Conservation (phyloP, 2,329 filamentous ascomycete genomes). For the Nigrograna mackinnonii region DNA sequence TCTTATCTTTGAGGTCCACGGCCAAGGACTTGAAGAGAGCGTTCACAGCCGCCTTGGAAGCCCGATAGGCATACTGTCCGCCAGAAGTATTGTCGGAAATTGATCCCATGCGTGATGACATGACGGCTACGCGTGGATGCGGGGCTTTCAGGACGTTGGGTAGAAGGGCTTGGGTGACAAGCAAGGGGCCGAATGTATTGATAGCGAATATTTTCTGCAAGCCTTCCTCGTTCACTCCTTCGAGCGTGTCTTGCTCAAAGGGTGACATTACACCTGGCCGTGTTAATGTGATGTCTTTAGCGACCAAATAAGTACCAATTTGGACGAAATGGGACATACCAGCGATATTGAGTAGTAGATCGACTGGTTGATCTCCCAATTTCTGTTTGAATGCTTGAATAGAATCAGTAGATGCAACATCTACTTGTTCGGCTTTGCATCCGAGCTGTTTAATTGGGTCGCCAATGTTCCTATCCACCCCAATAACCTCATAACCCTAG, state of each 20-base stretch:
- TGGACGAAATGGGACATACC: slow-evolving; percentile 14
- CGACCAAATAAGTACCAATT: no score
- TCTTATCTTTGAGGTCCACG: slow-evolving; percentile 44
- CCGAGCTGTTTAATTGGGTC: slow-evolving; percentile 31
- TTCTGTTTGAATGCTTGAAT: slow-evolving; percentile 37
- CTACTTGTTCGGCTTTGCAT: slow-evolving; percentile 35
- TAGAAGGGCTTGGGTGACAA: slow-evolving; percentile 49
- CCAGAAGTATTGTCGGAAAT: slow-evolving; percentile 49
- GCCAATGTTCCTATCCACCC: slow-evolving; percentile 32
- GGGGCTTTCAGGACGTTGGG: slow-evolving; percentile 41
- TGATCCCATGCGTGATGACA: slow-evolving; percentile 48
- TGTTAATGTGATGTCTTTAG: no score
- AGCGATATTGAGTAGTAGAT: slow-evolving; percentile 44
- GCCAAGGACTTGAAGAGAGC: slow-evolving; percentile 48
- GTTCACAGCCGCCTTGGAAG: slow-evolving; percentile 50
- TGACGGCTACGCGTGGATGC: slow-evolving; percentile 43
- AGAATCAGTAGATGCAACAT: slow-evolving; percentile 37
- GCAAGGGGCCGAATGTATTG: slow-evolving; percentile 50
- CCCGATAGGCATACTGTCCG: slow-evolving; percentile 49
- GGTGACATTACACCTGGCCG: slow-evolving; percentile 38
- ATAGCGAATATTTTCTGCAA: slow-evolving; percentile 45
- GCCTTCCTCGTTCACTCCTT: slow-evolving; percentile 27
- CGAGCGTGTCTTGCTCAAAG: slow-evolving; percentile 35
- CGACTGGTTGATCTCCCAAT: slow-evolving; percentile 32
- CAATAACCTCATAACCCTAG: slow-evolving; percentile 36